Percentiles rank a stretch among this genome's conserved stretches.
Evolutionary conservation across 2,329 filamentous ascomycete species (phyloP).

Genomic region (Penicillium sp.): DNA sequence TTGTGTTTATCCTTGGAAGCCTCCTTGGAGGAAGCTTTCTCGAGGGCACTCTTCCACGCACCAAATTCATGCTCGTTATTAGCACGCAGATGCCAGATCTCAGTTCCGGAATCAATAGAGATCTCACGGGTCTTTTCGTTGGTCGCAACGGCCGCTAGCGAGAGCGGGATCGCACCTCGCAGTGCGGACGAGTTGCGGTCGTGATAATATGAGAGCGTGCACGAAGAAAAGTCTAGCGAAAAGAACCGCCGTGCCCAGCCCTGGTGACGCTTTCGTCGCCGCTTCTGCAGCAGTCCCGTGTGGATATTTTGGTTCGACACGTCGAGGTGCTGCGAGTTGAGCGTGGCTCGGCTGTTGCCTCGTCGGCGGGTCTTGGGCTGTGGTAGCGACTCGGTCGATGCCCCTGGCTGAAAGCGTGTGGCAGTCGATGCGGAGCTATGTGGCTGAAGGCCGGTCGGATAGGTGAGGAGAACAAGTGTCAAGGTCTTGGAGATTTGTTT

Average conservation of each 20-base stretch:
- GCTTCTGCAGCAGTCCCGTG: slow-evolving; percentile 82
- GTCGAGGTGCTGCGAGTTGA: slow-evolving; percentile 28
- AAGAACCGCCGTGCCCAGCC: slow-evolving; percentile 93
- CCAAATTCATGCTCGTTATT: slow-evolving; percentile 80
- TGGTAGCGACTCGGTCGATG: slow-evolving; percentile 54
- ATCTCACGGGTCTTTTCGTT: slow-evolving; percentile 89
- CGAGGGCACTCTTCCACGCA: slow-evolving; percentile 82
- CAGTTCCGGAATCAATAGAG: slow-evolving; percentile 92
- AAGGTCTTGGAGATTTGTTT: slow-evolving; percentile 93
- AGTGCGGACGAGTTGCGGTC: slow-evolving; percentile 90
- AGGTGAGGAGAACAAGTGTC: slow-evolving; percentile 91
- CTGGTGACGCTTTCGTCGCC: slow-evolving; percentile 88
- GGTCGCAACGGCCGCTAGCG: slow-evolving; percentile 84
- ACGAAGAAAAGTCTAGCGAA: slow-evolving; percentile 90
- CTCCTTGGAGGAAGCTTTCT: slow-evolving; percentile 72
- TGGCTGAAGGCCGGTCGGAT: slow-evolving; percentile 68
- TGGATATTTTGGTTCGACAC: slow-evolving; percentile 60
- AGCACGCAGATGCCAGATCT: slow-evolving; percentile 92
- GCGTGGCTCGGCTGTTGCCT: slow-evolving; percentile 30
- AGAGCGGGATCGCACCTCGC: slow-evolving; percentile 87
- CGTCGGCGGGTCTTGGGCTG: slow-evolving; percentile 35
- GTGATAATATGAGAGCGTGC: slow-evolving; percentile 94
- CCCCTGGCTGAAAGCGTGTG: slow-evolving; percentile 43
- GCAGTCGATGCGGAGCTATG: slow-evolving; percentile 49
- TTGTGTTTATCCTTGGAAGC: slow-evolving; percentile 31